These are phyloP conservation scores for Sclerotinia minor DNA, from an alignment of 2,329 filamentous ascomycete species.

Conservation along the genomic window DNA sequence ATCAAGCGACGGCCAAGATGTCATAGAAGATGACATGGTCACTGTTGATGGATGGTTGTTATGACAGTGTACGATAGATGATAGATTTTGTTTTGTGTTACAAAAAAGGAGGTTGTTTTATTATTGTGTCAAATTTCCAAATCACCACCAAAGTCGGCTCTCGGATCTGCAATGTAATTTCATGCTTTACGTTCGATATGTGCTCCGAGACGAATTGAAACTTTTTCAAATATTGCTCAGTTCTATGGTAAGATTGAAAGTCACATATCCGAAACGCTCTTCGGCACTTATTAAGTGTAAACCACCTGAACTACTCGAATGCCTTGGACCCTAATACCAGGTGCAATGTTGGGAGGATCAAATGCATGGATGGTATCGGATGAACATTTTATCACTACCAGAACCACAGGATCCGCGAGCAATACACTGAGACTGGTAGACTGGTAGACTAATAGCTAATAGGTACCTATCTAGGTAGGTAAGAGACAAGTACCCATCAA, in stretches of 20 bases:
- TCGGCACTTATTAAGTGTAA: not conserved
- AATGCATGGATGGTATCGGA: not conserved
- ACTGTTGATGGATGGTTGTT: conserved; percentile 5
- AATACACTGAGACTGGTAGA: not conserved
- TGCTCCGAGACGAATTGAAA: not conserved
- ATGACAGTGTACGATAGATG: not conserved
- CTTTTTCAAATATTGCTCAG: not conserved
- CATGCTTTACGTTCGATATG: not conserved
- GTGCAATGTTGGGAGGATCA: not conserved
- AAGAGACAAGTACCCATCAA: not conserved
- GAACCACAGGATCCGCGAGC: not conserved
- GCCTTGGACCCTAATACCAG: not conserved
- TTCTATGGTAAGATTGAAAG: too few species aligned
- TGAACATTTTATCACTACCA: not conserved
- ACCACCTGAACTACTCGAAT: not conserved
- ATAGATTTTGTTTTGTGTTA: not conserved
- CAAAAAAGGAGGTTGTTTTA: not conserved
- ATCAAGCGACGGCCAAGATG: not conserved
- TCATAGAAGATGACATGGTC: conserved; percentile 6
- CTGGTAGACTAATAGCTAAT: not conserved
- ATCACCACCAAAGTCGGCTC: not conserved
- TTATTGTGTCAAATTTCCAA: not conserved
- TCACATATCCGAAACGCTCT: not conserved
- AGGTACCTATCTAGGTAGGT: not conserved
- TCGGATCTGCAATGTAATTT: too few species aligned